Base-by-base conservation (phyloP, 2,329 filamentous ascomycete genomes). In the Colletotrichum echinochloae region DNA sequence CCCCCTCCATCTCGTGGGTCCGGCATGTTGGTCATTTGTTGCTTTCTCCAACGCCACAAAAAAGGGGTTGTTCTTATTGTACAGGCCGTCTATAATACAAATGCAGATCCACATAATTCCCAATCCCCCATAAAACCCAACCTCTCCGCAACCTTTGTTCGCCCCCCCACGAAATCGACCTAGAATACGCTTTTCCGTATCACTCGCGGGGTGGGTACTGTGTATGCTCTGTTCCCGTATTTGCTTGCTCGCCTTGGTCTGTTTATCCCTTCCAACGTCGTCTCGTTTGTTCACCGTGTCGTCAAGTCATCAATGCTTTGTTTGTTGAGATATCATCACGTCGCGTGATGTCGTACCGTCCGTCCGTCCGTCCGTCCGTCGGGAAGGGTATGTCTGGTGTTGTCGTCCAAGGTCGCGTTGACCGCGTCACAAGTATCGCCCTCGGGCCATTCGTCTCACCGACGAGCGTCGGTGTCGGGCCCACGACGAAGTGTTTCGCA, bases 81-180 rank as follows among this genome's bases (percentile, higher is more conserved):
- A 60, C 56, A 35, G 6, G 2, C 41, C 14, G 23, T 60, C 39
- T 60, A 60, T 60, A 60, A 33, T 23, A 35, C 37, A 60, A 35
- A 60, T 20, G 20, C 39, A 60, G 56, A 48, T 35, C 39, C 41
- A 39, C 5, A n/a, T 44, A 46, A 4, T 44, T 30, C 5, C 39
- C 28, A 20, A 14, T 5, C 39, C 39, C 39, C 28, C 8, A 46
- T 33, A 23, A 60, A 30, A 20, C 39, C 3, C 39, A 3, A 0
- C 39, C 16, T 20, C 28, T 26, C 20, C 23, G 26, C 16, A 46
- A 28, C 18, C 16, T 30, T 9, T 14, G 7, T 23, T 51, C 48
- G n/a, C 5, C 26, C 11, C 30, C 8, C 46, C 11, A 6, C 8
- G 51, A 23, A 54, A 54, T n/a, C 28, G 8, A 23, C 4, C 41